Evolutionary conservation across 495 filamentous ascomycete genomes (phyloP).

Genomic region (Xylaria longipes): DNA sequence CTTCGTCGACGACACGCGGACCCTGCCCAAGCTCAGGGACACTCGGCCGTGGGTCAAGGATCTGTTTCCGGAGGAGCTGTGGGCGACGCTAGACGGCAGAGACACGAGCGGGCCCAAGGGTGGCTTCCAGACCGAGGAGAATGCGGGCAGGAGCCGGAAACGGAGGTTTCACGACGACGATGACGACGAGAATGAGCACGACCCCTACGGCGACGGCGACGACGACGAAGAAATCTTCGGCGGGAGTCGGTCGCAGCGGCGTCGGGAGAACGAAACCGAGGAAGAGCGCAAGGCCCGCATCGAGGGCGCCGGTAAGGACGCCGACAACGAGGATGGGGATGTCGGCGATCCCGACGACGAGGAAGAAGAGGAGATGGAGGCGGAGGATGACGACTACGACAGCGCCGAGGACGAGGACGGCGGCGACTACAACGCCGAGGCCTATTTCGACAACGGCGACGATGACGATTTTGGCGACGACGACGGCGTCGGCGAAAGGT

Average conservation of each 20-base stretch:
- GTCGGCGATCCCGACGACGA: conserved; percentile 46
- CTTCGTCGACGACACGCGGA: conserved; percentile 51
- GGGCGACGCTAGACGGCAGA: conserved; percentile 55
- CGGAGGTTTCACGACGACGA: conserved; percentile 29
- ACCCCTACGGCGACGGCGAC: conserved; percentile 28
- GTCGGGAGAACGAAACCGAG: conserved; percentile 44
- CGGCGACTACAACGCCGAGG: conserved; percentile 62
- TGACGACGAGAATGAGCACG: conserved; percentile 32
- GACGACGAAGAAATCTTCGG: conserved; percentile 37
- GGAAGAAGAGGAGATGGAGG: conserved; percentile 53
- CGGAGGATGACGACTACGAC: conserved; percentile 52
- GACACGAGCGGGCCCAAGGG: conserved; percentile 38
- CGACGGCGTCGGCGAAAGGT: conserved; percentile 52
- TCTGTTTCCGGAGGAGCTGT: conserved; percentile 60
- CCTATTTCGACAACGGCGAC: conserved; percentile 59
- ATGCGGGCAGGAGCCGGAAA: conserved; percentile 23
- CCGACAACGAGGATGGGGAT: conserved; percentile 48
- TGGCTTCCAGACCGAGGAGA: conserved; percentile 30
- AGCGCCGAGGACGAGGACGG: conserved; percentile 55
- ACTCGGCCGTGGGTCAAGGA: conserved; percentile 51
- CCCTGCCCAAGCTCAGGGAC: conserved; percentile 53
- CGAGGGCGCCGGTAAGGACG: conserved; percentile 42
- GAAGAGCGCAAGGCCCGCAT: conserved; percentile 50
- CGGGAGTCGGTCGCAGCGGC: conserved; percentile 30
- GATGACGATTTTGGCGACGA: conserved; percentile 53